Evolutionary conservation across 176 grass and related monocot genomes (phyloP), one percentile per base, ranked within the genome.

Genomic region (Aegilops umbellulata): DNA sequence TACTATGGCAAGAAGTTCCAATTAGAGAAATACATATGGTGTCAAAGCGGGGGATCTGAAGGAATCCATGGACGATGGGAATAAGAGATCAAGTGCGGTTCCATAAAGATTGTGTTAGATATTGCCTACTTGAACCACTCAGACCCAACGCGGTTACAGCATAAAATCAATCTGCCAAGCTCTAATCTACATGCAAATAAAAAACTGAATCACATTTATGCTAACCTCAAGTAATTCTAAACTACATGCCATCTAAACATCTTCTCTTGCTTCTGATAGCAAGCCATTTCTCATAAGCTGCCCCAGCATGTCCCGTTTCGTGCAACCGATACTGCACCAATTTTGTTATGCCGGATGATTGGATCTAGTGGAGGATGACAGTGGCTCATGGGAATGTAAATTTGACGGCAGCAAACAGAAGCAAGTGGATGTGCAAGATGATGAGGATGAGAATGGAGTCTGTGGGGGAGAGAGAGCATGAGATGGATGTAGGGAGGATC

Each of bases 51-150:
- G 47, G 25, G 70, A 75, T 25, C 42, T 25, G 72, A 75, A 75
- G 39, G 72, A 49, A 49, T 49, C 72, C 42, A 19, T 75, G 72
- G 24, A 75, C 51, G 42, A 75, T 74, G 72, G 42, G 49, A 51
- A 29, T 17, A 51, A 51, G 3, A 49, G 17, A 27, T 74, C 35
- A 47, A 46, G 41, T 46, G 41, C 17, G 71, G 23, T 74, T 26
- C 42, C 70, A 46, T 39, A 74, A 74, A 74, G 71, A 74, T 74
- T 74, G 71, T 47, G 71, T 47, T 47, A 74, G 41, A 41, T 41
- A 74, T 74, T 47, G 41, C 41, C 71, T 74, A 47, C 71, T 74
- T 74, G 71, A 27, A 47, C 71, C 39, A 47, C 71, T 74, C n/a
- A 42, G 69, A 26, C 6, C 39, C 70, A 26, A 49, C 41, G 27